These are phyloP conservation scores for Acmispon strigosus DNA, from an alignment of 306 rosid species.

Conservation along the genomic window DNA sequence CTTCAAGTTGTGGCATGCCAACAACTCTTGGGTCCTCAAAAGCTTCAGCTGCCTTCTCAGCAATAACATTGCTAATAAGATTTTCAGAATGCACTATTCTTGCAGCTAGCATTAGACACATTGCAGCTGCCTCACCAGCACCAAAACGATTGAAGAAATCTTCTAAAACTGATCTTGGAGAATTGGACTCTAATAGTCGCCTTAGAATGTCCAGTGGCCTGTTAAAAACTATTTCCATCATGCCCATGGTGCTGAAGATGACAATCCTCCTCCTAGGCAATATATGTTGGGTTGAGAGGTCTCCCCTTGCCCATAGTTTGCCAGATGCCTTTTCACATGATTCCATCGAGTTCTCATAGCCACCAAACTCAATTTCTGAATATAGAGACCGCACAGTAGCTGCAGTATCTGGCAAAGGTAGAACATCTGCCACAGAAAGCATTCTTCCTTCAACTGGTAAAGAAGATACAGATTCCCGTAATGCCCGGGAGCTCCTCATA, in stretches of 20 bases:
- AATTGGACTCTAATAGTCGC: constrained; percentile 73
- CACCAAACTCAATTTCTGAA: constrained; percentile 85
- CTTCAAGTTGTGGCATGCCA: constrained; percentile 98
- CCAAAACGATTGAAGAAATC: constrained; percentile 97
- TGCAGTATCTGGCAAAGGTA: constrained; percentile 76
- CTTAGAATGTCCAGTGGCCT: constrained; percentile 93
- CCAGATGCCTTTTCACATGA: constrained; percentile 66
- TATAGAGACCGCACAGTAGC: constrained; percentile 71
- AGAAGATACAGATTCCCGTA: constrained; percentile 82
- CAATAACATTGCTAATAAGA: constrained; percentile 62
- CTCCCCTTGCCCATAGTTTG: constrained; percentile 96
- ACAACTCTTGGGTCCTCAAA: constrained; percentile 95
- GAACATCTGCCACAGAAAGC: constrained; percentile 92
- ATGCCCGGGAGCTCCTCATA: constrained; percentile 74
- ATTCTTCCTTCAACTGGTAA: constrained; percentile 92
- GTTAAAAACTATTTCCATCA: constrained; percentile 94
- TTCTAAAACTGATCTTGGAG: constrained; percentile 80
- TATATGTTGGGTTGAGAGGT: constrained; percentile 90
- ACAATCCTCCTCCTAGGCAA: constrained; percentile 88
- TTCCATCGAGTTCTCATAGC: constrained; percentile 58
- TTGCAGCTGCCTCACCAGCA: constrained; percentile 93
- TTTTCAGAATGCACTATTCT: constrained; percentile 77
- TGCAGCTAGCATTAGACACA: constrained; percentile 94
- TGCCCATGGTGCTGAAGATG: constrained; percentile 93
- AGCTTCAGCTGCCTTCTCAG: constrained; percentile 96